Evolutionary conservation across 2,329 filamentous ascomycete species (phyloP), one percentile per base, ranked within the genome.

Genomic region (Metarhizium brunneum): DNA sequence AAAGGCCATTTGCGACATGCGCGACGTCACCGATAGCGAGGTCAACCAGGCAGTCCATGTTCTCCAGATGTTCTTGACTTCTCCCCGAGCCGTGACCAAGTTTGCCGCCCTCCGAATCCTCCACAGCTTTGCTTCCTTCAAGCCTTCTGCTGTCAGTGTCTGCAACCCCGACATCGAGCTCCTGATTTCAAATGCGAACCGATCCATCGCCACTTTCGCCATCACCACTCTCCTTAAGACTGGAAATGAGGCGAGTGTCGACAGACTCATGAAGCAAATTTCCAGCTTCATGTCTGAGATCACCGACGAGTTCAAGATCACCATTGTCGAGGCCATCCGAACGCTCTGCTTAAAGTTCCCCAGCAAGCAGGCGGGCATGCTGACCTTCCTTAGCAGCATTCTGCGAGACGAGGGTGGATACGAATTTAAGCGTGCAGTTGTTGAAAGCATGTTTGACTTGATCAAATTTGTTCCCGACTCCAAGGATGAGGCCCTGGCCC

Each of bases 301-400:
- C 62, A 96, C 92, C 6, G 94, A 99, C 68, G 94, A 99, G 72
- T 99, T 99, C 80, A 99, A 97, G 80, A 96, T 99, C 63, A 99
- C 94, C n/a, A 96, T 99, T 66, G 92, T 99, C 47, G 94, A 99
- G 72, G 94, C 94, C 47, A 96, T 99, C 67, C 88, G 94, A 58
- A 97, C 94, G 3, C 77, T 99, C 45, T 97, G 92, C 70, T 79
- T 99, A 64, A 99, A 99, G 75, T 99, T 99, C 76, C 94, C 94
- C 38, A 92, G 84, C 76, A 99, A 99, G 76, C 94, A 99, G 74
- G 92, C 92, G 50, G 92, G 91, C 59, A 97, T 99, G 92, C 85
- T 99, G 53, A 85, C 90, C 52, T 99, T 99, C 83, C 82, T 99
- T 50, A 96, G 92, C 66, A 90, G 92, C n/a, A 96, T 97, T 57